Percentiles rank a stretch among this genome's conserved stretches.
Evolutionary conservation across 2,329 filamentous ascomycete genomes (phyloP).

Genomic region (Ascochyta viciae-villosae): DNA sequence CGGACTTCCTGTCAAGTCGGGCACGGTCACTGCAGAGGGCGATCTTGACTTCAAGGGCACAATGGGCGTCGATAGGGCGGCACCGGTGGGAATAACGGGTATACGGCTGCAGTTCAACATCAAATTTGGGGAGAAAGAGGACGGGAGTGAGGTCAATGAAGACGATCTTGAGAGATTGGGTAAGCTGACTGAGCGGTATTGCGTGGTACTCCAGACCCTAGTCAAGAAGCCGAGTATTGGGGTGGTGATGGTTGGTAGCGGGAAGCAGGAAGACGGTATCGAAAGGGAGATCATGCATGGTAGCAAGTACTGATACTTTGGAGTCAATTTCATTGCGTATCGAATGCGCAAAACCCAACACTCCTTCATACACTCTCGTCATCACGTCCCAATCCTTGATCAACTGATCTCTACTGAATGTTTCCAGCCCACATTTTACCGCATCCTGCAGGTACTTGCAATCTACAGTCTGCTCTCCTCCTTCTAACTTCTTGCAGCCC

Average conservation of each 20-base stretch:
- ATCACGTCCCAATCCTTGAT: too few relatives aligned
- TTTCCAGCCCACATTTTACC: too few relatives aligned
- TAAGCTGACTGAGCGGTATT: slow-evolving; percentile 59
- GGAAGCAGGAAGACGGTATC: slow-evolving; percentile 29
- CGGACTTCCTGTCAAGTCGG: slow-evolving; percentile 52
- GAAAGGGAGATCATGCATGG: slow-evolving; percentile 27
- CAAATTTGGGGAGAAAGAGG: slow-evolving; percentile 45
- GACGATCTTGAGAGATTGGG: slow-evolving; percentile 55
- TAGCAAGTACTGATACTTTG: slow-evolving; percentile 9
- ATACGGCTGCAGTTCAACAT: slow-evolving; percentile 55
- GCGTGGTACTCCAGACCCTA: slow-evolving; percentile 50
- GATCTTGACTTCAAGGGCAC: slow-evolving; percentile 60
- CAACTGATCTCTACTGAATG: too few relatives aligned
- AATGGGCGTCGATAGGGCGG: slow-evolving; percentile 56
- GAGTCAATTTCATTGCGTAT: too few relatives aligned
- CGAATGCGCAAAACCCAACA: too few relatives aligned
- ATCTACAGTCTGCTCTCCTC: too few relatives aligned
- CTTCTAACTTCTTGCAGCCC: too few relatives aligned
- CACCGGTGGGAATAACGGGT: slow-evolving; percentile 57
- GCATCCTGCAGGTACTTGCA: too few relatives aligned
- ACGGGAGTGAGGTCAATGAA: slow-evolving; percentile 48
- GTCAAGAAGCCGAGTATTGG: slow-evolving; percentile 41
- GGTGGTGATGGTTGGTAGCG: slow-evolving; percentile 34
- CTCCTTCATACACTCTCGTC: too few relatives aligned
- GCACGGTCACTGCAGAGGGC: slow-evolving; percentile 54